A percentile compares a stretch with the other conserved stretches of the same genome.
These are phyloP conservation scores for Sordariomycetes sp. DNA, from an alignment of 2,329 filamentous ascomycete species.

Conservation along the genomic window DNA sequence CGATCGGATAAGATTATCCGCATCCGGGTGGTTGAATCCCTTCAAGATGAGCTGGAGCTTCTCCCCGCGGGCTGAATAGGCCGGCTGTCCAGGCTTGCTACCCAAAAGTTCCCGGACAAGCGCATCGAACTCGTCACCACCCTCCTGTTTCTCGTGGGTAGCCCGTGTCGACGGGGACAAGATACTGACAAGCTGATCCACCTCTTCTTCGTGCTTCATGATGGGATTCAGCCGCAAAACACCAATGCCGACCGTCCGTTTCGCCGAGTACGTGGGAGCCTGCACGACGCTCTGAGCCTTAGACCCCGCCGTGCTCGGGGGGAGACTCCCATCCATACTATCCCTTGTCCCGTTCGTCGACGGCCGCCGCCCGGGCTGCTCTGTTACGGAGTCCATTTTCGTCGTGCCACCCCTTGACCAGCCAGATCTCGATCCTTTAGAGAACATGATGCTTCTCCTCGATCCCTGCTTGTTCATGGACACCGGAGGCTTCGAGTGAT, in stretches of 20 bases:
- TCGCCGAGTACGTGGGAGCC: slow-evolving; percentile 14
- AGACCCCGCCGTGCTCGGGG: slow-evolving; percentile 46
- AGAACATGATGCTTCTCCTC: slow-evolving; percentile 59
- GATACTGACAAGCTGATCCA: slow-evolving; percentile 63
- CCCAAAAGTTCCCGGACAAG: slow-evolving; percentile 61
- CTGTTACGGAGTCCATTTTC: slow-evolving; percentile 44
- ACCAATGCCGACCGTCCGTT: slow-evolving; percentile 62
- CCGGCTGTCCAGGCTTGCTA: slow-evolving; percentile 60
- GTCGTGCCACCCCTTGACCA: slow-evolving; percentile 35
- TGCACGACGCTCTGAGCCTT: slow-evolving; percentile 25
- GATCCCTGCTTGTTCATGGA: slow-evolving; percentile 39
- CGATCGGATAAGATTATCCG: slow-evolving; percentile 67
- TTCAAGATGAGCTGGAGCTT: slow-evolving; percentile 68
- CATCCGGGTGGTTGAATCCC: slow-evolving; percentile 64
- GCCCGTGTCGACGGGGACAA: slow-evolving; percentile 53
- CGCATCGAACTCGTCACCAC: slow-evolving; percentile 56
- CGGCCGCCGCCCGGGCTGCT: slow-evolving; percentile 28
- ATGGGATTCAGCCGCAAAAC: slow-evolving; percentile 63
- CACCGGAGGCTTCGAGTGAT: slow-evolving; percentile 27
- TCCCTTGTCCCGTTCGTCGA: slow-evolving; percentile 18
- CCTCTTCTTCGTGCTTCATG: slow-evolving; percentile 62
- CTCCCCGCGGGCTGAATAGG: slow-evolving; percentile 59
- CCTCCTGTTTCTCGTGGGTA: slow-evolving; percentile 41
- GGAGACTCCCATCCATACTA: slow-evolving; percentile 28
- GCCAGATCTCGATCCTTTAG: slow-evolving; percentile 40